These are phyloP conservation scores for Protomyces gravidus DNA, from an alignment of 1,139 yeast species.

Conservation along the genomic window DNA sequence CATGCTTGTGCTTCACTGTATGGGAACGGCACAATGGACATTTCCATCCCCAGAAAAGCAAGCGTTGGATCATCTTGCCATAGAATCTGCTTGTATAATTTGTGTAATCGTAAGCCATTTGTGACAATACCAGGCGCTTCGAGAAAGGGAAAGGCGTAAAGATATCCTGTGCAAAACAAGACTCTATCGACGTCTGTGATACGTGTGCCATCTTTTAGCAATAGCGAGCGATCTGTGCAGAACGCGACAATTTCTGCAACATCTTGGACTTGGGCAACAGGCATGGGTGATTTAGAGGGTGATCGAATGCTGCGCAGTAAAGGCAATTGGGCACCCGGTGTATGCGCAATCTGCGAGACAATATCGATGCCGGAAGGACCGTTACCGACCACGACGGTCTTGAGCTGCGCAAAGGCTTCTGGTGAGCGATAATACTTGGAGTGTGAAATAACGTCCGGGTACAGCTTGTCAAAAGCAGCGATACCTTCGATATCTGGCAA, in stretches of 20 bases:
- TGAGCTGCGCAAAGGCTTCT: constrained; percentile 44
- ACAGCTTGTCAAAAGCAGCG: constrained; percentile 47
- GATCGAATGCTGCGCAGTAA: constrained; percentile 37
- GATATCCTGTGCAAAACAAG: constrained; percentile 52
- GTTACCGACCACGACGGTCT: constrained; percentile 56
- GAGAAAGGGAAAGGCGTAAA: constrained; percentile 21
- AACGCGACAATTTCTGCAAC: constrained; percentile 45
- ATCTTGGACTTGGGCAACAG: constrained; percentile 38
- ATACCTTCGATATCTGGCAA: constrained; percentile 56
- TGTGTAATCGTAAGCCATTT: constrained; percentile 48
- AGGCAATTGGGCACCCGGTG: constrained; percentile 5
- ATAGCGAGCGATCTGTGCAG: constrained; percentile 40
- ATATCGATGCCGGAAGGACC: constrained; percentile 62
- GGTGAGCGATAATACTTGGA: constrained; percentile 57
- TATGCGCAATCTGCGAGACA: constrained; percentile 49
- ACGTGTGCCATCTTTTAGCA: constrained; percentile 44
- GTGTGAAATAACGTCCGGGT: constrained; percentile 53
- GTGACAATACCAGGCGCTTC: constrained; percentile 38
- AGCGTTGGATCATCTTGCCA: constrained; percentile 55
- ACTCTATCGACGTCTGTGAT: constrained; percentile 48
- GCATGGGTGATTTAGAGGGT: constrained; percentile 44
- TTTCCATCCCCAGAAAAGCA: constrained; percentile 49
- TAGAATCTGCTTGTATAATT: constrained; percentile 53
- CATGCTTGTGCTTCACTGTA: constrained; percentile 47
- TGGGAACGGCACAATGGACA: constrained; percentile 55